These are phyloP conservation scores for Geum urbanum DNA, from an alignment of 306 rosid genomes.

Conservation along the genomic window DNA sequence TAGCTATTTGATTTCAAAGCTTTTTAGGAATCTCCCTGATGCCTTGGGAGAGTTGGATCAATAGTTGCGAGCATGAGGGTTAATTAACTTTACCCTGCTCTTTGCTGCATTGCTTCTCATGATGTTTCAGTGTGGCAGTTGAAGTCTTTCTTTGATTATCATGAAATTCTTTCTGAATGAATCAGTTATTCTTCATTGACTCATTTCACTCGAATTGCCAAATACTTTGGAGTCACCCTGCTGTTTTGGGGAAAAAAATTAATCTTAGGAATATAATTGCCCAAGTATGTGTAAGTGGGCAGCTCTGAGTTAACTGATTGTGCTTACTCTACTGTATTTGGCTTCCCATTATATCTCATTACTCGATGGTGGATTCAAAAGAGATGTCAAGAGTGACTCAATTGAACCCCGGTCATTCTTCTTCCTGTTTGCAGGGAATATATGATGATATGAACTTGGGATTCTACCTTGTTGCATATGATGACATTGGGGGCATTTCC, in stretches of 20 bases:
- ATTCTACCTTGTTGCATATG: constrained; percentile 78
- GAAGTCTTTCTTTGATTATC: neutral
- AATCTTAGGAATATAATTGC: neutral
- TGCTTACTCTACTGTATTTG: neutral
- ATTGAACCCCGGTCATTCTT: constrained; percentile 13
- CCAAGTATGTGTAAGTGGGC: neutral
- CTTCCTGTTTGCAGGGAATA: constrained; percentile 65
- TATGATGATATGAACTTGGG: constrained; percentile 68
- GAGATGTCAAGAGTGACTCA: constrained; percentile 30
- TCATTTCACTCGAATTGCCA: neutral
- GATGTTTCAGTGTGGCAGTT: neutral
- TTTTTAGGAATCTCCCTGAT: neutral
- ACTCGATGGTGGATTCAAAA: constrained; percentile 24
- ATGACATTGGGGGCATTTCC: constrained; percentile 78
- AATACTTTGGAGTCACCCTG: neutral
- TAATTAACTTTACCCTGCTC: constrained; percentile 15
- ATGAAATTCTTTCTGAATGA: neutral
- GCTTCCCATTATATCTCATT: constrained; percentile 2
- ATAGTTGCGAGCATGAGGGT: constrained; percentile 4
- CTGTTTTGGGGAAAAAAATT: no score
- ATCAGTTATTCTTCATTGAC: neutral
- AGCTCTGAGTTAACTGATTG: neutral
- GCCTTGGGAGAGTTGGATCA: no score
- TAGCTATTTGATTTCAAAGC: no score
- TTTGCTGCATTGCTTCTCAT: constrained; percentile 19